Base-by-base conservation (phyloP, 805 yeast species). In the Yarrowia sp. region DNA sequence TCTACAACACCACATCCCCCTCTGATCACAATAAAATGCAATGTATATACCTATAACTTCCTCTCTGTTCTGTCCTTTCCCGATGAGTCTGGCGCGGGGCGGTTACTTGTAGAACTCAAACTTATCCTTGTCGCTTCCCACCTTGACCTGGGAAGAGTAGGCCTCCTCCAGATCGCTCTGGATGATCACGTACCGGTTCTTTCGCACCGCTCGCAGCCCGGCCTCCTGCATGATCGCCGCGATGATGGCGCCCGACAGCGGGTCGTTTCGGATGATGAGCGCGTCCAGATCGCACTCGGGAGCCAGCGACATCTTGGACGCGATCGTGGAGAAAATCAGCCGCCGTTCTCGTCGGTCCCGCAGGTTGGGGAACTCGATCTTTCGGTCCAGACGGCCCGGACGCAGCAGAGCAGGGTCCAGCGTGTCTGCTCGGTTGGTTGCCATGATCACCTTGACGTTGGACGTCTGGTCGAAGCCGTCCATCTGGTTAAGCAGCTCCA, bases 201-300 rank as follows among this genome's bases (percentile, higher is more conserved):
- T 95, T 82, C 99, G 90, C 56, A 95, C 98, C 1, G 99, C 99
- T 73, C 99, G 87, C 73, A 95, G 85, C 72, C 99, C 99, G 36
- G 99, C 99, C 81, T 96, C 99, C 84, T 95, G 99, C 99, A 95
- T 95, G 73, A 95, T 94, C 17, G 99, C 99, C 15, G 99, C 98
- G 76, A 95, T 95, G 68, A 94, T 86, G 13, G 84, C 99, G 76
- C 99, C 99, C 43, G 97, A 91, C 69, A 96, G 82, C 47, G 99
- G 97, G 77, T 95, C 99, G 76, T 95, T 95, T 79, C 99, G 89
- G 74, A 92, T 86, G 73, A 95, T 94, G 73, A 95, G 85, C 24
- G 97, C 89, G 80, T 96, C 99, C 74, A 95, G 84, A 78, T 95
- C 99, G 65, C 87, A 97, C 80, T 95, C 99, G 33, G 99, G 99